Evolutionary conservation across 192 early-diverging fungal species (phyloP).

Genomic region (Backusella tuberculispora): DNA sequence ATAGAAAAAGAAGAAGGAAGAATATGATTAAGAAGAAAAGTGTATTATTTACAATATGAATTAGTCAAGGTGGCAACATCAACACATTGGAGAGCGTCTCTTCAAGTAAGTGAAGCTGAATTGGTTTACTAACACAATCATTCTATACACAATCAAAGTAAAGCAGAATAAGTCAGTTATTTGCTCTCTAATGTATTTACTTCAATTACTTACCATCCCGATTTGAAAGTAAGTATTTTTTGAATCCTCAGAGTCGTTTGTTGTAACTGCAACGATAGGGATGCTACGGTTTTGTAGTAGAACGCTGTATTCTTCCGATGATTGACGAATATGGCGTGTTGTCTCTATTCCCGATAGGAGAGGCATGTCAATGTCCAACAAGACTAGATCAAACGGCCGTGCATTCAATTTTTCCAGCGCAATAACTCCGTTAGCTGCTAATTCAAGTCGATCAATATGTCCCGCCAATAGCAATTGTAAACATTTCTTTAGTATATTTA

Average conservation of each 20-base stretch:
- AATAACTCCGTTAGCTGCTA: constrained; percentile 49
- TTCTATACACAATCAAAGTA: constrained; percentile 24
- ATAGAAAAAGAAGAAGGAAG: too few relatives aligned
- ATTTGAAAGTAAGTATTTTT: constrained; percentile 50
- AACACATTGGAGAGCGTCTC: background rate
- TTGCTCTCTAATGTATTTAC: background rate
- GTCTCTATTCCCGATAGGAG: constrained; percentile 60
- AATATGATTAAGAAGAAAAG: background rate
- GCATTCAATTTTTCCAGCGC: constrained; percentile 52
- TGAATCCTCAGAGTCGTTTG: constrained; percentile 54
- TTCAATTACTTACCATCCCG: constrained; percentile 49
- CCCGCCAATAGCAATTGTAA: constrained; percentile 27
- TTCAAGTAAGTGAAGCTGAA: constrained; percentile 21
- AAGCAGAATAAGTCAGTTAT: background rate
- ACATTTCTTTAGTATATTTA: constrained; percentile 56
- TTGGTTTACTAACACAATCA: constrained; percentile 56
- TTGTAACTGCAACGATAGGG: constrained; percentile 67
- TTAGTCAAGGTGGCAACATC: background rate
- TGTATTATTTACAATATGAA: background rate
- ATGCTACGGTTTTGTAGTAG: constrained; percentile 52
- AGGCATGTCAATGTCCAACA: constrained; percentile 73
- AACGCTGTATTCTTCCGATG: constrained; percentile 34
- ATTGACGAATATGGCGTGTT: constrained; percentile 51
- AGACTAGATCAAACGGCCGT: constrained; percentile 56
- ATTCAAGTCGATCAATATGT: constrained; percentile 35